phyloP scores from a whole-genome alignment of 345 rosid species.

The Gossypium turneri region DNA sequence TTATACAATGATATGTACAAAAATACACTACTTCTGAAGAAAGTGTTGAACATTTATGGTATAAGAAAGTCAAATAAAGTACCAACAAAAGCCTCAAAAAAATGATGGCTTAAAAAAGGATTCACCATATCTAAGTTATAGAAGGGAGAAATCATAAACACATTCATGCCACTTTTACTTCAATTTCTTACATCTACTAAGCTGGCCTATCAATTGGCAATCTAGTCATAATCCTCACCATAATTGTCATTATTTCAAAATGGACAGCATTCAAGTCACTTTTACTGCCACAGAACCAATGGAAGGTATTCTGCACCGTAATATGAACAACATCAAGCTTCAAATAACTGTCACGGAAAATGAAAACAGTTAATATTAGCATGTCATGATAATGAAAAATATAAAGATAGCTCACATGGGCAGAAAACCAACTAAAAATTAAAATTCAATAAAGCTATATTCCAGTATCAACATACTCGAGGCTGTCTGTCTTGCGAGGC shows the following conservation, averaged over 20 bases:
- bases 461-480: slow-evolving; percentile 59
- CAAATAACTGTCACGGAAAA: slow-evolving; percentile 61
- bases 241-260: slow-evolving; percentile 69
- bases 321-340: slow-evolving; percentile 96
- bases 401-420: not conserved
- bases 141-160: not conserved
- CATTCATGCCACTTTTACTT: not conserved
- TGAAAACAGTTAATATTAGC: slow-evolving; percentile 17
- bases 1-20: not conserved
- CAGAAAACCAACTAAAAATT: not conserved
- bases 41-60: not conserved
- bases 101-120: not conserved
- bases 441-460: slow-evolving; percentile 8
- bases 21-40: slow-evolving; percentile 3
- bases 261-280: slow-evolving; percentile 77
- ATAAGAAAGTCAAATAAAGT: not conserved
- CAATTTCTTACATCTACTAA: slow-evolving; percentile 6
- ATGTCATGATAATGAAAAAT: not conserved
- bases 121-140: not conserved
- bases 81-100: not conserved
- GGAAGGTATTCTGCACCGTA: slow-evolving; percentile 74
- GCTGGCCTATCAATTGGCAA: not conserved
- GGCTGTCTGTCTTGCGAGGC: slow-evolving; percentile 89
- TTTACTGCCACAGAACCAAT: slow-evolving; percentile 77
- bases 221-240: slow-evolving; percentile 49